phyloP scores from a whole-genome alignment of 495 filamentous ascomycete species.

The Hypoxylon intermedium region DNA sequence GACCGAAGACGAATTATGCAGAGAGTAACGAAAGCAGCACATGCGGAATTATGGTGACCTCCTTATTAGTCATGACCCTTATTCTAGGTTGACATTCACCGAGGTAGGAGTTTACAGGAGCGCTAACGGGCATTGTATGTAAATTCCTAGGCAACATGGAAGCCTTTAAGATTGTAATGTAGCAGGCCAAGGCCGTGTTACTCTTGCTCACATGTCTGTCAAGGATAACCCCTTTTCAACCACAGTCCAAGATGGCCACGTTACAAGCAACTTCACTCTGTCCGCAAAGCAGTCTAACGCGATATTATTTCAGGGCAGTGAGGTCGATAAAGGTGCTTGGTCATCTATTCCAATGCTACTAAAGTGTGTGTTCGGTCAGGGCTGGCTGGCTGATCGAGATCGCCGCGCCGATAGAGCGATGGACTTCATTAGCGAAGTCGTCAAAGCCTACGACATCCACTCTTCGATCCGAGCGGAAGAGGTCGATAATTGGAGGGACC shows the following conservation, averaged over 20 bases:
- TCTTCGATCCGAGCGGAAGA: slow-evolving; percentile 4
- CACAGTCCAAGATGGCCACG: neutral
- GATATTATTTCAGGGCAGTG: neutral
- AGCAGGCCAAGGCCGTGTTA: neutral
- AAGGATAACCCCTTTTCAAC: neutral
- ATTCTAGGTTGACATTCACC: too few relatives aligned
- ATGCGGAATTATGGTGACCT: too few relatives aligned
- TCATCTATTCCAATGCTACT: neutral
- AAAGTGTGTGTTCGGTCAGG: slow-evolving; percentile 39
- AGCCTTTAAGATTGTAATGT: too few relatives aligned
- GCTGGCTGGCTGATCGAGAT: neutral
- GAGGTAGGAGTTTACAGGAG: too few relatives aligned
- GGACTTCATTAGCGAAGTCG: slow-evolving; percentile 25
- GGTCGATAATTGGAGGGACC: slow-evolving; percentile 12
- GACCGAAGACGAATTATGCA: too few relatives aligned
- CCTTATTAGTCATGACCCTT: too few relatives aligned
- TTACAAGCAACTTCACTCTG: neutral
- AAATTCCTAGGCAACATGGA: too few relatives aligned
- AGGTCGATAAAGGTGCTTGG: neutral
- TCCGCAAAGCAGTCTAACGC: neutral
- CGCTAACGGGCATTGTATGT: too few relatives aligned
- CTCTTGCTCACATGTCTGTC: neutral
- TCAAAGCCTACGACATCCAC: slow-evolving; percentile 15
- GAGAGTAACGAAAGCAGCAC: too few relatives aligned
- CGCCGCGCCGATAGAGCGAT: slow-evolving; percentile 4